Evolutionary conservation across 306 rosid species (phyloP).

Genomic region (Prunus fruticosa): DNA sequence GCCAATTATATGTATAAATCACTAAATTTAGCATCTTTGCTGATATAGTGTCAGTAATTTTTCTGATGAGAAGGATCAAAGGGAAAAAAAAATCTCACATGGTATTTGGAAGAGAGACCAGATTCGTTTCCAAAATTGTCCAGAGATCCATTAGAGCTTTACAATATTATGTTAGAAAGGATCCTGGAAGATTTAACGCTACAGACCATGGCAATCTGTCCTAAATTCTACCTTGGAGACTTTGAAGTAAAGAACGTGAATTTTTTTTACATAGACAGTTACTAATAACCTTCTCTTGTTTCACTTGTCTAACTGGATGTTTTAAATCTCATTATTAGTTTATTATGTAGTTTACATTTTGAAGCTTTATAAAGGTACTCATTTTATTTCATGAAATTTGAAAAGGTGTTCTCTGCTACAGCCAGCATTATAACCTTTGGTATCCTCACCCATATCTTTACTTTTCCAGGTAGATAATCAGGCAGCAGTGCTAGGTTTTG

Average conservation of each 20-base stretch:
- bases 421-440: constrained; percentile 6
- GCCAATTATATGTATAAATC: neutral
- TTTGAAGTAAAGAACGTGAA: neutral
- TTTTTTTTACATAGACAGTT: too few species aligned
- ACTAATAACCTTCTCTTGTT: too few species aligned
- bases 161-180: neutral
- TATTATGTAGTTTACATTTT: neutral
- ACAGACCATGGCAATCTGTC: neutral
- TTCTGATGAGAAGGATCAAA: neutral
- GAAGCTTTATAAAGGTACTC: neutral
- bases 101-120: neutral
- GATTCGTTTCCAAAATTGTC: neutral
- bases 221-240: neutral
- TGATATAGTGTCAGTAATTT: neutral
- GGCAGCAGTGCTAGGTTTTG: constrained; percentile 95
- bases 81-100: neutral
- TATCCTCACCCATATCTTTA: constrained; percentile 11
- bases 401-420: constrained; percentile 1
- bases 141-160: neutral
- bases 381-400: neutral
- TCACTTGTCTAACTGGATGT: neutral
- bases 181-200: neutral
- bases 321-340: neutral
- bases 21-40: neutral
- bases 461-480: constrained; percentile 72